These are phyloP conservation scores for Clonostachys sp. DNA, from an alignment of 2,329 filamentous ascomycete genomes.

Conservation along the genomic window DNA sequence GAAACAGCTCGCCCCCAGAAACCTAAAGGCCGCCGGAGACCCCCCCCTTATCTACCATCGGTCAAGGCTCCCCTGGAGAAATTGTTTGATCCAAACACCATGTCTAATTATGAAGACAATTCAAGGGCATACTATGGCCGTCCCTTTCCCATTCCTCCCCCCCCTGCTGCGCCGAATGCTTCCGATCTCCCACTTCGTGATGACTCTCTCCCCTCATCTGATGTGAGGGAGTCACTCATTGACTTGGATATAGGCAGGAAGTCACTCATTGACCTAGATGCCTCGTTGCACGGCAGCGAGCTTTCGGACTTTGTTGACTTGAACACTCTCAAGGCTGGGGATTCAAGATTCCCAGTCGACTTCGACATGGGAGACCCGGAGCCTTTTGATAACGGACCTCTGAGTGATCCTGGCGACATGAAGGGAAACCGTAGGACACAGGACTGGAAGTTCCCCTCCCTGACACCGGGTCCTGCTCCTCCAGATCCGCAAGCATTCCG, in stretches of 20 bases:
- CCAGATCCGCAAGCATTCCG: slow-evolving; percentile 39
- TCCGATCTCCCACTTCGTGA: slow-evolving; percentile 58
- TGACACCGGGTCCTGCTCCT: slow-evolving; percentile 45
- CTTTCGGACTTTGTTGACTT: slow-evolving; percentile 56
- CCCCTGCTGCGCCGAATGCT: slow-evolving; percentile 20
- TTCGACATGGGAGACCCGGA: slow-evolving; percentile 37
- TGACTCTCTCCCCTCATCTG: slow-evolving; percentile 40
- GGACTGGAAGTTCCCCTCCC: slow-evolving; percentile 56
- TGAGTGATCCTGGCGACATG: slow-evolving; percentile 46
- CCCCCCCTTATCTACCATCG: slow-evolving; percentile 52
- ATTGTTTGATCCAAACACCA: slow-evolving; percentile 62
- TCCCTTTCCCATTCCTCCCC: slow-evolving; percentile 22
- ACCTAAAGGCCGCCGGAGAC: slow-evolving; percentile 41
- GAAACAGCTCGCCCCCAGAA: slow-evolving; percentile 49
- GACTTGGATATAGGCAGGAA: slow-evolving; percentile 23
- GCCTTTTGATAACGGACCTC: background rate
- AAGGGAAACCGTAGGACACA: slow-evolving; percentile 45
- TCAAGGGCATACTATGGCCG: slow-evolving; percentile 55
- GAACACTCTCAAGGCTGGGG: slow-evolving; percentile 52
- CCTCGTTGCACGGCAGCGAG: slow-evolving; percentile 50
- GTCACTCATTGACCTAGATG: slow-evolving; percentile 58
- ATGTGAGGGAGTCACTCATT: slow-evolving; percentile 59
- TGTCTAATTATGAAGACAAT: slow-evolving; percentile 61
- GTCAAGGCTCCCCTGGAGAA: slow-evolving; percentile 58
- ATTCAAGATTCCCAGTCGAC: slow-evolving; percentile 40